A percentile compares a stretch with the other conserved stretches of the same genome.
Conservation (phyloP, 345 rosid species). For the Raphanus sativus region DNA sequence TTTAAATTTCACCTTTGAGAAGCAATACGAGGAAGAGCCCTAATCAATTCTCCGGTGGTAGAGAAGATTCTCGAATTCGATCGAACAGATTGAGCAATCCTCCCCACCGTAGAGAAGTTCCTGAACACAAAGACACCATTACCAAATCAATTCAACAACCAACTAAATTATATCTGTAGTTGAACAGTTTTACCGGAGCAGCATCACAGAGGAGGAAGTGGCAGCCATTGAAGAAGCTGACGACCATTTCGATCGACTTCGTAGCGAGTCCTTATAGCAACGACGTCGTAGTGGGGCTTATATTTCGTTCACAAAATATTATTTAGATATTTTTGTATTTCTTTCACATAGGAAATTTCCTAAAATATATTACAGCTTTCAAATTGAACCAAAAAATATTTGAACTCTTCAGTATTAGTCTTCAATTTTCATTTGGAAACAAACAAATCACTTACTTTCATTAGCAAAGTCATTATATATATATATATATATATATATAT, state of each 20-base stretch:
- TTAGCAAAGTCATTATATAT: too few relatives aligned
- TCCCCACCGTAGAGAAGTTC: slow-evolving; percentile 38
- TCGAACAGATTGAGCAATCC: slow-evolving; percentile 37
- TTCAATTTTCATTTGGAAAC: too few relatives aligned
- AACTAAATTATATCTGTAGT: neutral
- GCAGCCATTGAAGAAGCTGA: slow-evolving; percentile 46
- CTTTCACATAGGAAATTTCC: too few relatives aligned
- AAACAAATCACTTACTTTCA: too few relatives aligned
- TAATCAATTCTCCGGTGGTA: slow-evolving; percentile 20
- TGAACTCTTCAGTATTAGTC: too few relatives aligned
- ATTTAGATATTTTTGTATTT: too few relatives aligned
- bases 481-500: too few relatives aligned
- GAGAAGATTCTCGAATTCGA: slow-evolving; percentile 28
- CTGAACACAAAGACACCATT: slow-evolving; percentile 39
- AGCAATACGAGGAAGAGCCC: slow-evolving; percentile 35
- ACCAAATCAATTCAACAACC: neutral
- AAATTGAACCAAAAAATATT: too few relatives aligned
- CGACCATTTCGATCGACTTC: slow-evolving; percentile 2
- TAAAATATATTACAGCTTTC: too few relatives aligned
- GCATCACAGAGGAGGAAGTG: slow-evolving; percentile 46
- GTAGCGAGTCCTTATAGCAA: neutral
- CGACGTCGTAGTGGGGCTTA: too few relatives aligned
- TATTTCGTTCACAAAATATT: too few relatives aligned
- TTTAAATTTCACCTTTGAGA: slow-evolving; percentile 44
- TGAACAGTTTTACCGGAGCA: slow-evolving; percentile 48